Conservation (phyloP, 495 filamentous ascomycete genomes). For the Penicillium coprophilum region DNA sequence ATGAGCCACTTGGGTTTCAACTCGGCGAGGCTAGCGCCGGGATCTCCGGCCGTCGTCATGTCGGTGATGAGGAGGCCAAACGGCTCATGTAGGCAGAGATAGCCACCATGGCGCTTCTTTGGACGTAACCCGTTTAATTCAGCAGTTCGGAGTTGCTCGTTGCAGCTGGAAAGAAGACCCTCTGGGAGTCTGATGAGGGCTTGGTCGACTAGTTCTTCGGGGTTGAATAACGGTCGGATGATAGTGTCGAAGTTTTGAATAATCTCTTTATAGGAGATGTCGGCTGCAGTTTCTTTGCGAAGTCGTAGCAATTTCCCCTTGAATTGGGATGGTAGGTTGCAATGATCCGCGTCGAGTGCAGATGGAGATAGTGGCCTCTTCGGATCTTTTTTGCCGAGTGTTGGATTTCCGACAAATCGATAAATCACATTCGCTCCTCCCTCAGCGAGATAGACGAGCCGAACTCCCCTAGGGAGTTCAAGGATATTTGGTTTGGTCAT, state of each 20-base stretch:
- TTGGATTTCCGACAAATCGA: slow-evolving; percentile 41
- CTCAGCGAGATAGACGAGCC: slow-evolving; percentile 58
- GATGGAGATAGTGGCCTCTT: background rate
- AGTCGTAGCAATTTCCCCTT: slow-evolving; percentile 61
- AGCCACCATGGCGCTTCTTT: slow-evolving; percentile 52
- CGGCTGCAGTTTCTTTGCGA: slow-evolving; percentile 59
- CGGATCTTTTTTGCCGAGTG: slow-evolving; percentile 14
- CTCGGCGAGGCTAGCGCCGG: slow-evolving; percentile 59
- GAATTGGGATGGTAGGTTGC: slow-evolving; percentile 29
- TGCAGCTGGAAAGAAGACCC: slow-evolving; percentile 48
- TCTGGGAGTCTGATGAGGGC: slow-evolving; percentile 53
- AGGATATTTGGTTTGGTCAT: slow-evolving; percentile 42
- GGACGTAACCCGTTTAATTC: slow-evolving; percentile 38
- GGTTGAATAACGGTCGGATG: slow-evolving; percentile 58
- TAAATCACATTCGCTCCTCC: slow-evolving; percentile 75
- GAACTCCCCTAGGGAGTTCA: slow-evolving; percentile 43
- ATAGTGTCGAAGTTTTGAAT: slow-evolving; percentile 56
- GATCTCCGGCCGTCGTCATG: slow-evolving; percentile 60
- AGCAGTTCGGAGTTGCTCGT: slow-evolving; percentile 46
- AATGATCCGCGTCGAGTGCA: slow-evolving; percentile 10
- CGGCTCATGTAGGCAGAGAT: slow-evolving; percentile 55
- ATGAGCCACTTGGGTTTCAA: slow-evolving; percentile 95
- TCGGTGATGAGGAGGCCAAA: slow-evolving; percentile 76
- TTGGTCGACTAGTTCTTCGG: slow-evolving; percentile 60
- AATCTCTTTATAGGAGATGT: slow-evolving; percentile 55